Evolutionary conservation across 75 land plant species (phyloP), one percentile per base, ranked within the genome.

Genomic region (Picea sitchensis): DNA sequence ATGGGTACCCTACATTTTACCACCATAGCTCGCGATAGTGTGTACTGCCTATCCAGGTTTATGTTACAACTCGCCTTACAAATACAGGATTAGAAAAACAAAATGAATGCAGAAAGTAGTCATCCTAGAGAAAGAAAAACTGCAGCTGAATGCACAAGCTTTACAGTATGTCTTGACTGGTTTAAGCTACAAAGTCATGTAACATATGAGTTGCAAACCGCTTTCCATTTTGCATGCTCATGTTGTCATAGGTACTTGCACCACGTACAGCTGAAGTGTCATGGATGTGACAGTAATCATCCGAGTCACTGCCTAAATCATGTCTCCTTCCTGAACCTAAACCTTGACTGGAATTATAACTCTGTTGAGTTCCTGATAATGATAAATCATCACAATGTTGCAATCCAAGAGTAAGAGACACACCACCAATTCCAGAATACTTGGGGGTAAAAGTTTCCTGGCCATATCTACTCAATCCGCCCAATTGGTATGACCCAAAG

Each of bases 351-450:
- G 76, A 31, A 75, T 44, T 54, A 17, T 75, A 58, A 58, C 20
- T 31, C 20, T 54, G 59, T 14, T 54, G 15, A 15, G 76, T 58
- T 75, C 38, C 76, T 30, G 76, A 75, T 15, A 75, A 58, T 75
- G 76, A 75, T 56, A 74, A 23, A 26, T 80, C 88, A 38, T 88
- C 91, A 76, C 82, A 87, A 32, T 85, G 88, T 54, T 92, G 90
- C 77, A 92, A 67, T 3, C 94, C 94, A 64, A 92, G 61, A 20
- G 90, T 92, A 51, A 92, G 92, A 4, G 92, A 92, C 13, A 92
- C 92, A 1, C 85, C 87, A 17, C 80, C 82, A 21, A 76, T 83
- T 17, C 84, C 88, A 26, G 84, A 81, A 31, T 80, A 59, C 31
- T 74, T 82, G 26, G 56, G 21, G 80, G 81, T 14, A 67, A 44